Base-by-base conservation (phyloP, 176 grass and related monocot species). In the Guadua angustifolia region DNA sequence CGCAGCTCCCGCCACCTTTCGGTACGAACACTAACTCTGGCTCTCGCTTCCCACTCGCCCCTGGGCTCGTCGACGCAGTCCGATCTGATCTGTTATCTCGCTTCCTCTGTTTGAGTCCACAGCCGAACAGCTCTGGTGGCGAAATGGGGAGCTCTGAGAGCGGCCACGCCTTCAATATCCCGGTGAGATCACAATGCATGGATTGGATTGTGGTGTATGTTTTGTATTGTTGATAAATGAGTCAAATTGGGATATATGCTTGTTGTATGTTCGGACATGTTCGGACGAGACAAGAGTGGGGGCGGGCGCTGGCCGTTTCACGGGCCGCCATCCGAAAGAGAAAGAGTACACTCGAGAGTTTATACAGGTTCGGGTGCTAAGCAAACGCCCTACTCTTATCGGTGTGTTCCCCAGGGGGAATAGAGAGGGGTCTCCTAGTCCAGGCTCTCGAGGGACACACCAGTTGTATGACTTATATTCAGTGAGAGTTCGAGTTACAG, bases 11-110 rank as follows among this genome's bases (percentile, higher is more conserved):
- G 4, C 11, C 65, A 44, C 57, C 51, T 25, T 49, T 53, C 36
- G 81, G 70, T 79, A 78, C 85, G 84, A 8, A 64, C 22, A 17
- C 17, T 62, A 71, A 57, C 49, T 53, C 38, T 13, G 79, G 39
- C 45, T 79, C 69, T 25, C 7, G 17, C 5, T 16, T 22, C 45
- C 43, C 70, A 40, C 11, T 7, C 9, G 7, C 71, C 17, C 14
- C 66, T 45, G 49, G 16, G 0, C 26, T 46, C 42, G 43, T 69
- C 69, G 66, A 44, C 11, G 78, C 72, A 25, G 39, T 64, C 56
- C 44, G 50, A 85, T 76, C 78, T 84, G 71, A 77, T 79, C 4
- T 62, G 65, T 32, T 26, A 29, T 81, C 21, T 82, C 9, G 56
- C 49, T 7, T 65, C 16, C 39, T 36, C 38, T 58, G 32, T 77